phyloP scores from a whole-genome alignment of 129 eudicot species.

The Mikania micrantha region DNA sequence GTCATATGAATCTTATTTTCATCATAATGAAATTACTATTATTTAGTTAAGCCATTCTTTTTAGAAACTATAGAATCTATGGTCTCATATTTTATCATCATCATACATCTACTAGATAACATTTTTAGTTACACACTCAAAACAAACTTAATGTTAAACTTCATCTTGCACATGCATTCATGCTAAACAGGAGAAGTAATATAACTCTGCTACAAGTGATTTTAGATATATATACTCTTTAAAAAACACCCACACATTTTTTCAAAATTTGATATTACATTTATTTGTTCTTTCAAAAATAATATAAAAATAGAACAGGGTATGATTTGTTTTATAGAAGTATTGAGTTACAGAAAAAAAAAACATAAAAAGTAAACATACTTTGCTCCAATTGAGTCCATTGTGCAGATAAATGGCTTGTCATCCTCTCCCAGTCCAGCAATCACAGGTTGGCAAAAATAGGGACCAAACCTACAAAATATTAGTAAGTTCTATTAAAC shows the following conservation, averaged over 20 bases:
- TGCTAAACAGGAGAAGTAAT: neutral
- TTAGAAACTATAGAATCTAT: neutral
- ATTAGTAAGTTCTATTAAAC: neutral
- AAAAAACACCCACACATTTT: neutral
- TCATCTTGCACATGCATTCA: neutral
- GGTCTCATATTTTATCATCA: neutral
- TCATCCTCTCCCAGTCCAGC: slow-evolving; percentile 91
- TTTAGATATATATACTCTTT: neutral
- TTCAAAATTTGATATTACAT: neutral
- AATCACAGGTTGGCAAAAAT: slow-evolving; percentile 91
- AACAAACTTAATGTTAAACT: neutral
- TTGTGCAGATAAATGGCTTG: slow-evolving; percentile 96
- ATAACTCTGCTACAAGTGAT: neutral
- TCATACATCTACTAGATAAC: neutral
- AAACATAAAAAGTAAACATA: slow-evolving; percentile 30
- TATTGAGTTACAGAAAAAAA: neutral
- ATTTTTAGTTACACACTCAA: no score
- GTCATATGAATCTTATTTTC: neutral
- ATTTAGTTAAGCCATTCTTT: neutral
- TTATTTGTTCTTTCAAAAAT: neutral
- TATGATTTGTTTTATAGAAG: neutral
- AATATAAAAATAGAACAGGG: neutral
- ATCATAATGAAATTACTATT: neutral
- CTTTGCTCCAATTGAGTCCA: slow-evolving; percentile 99
- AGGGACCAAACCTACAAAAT: slow-evolving; percentile 78